Percentiles rank a stretch among this genome's conserved stretches.
Conservation (phyloP, 257 asterid species). For the Nicotiana tomentosiformis region DNA sequence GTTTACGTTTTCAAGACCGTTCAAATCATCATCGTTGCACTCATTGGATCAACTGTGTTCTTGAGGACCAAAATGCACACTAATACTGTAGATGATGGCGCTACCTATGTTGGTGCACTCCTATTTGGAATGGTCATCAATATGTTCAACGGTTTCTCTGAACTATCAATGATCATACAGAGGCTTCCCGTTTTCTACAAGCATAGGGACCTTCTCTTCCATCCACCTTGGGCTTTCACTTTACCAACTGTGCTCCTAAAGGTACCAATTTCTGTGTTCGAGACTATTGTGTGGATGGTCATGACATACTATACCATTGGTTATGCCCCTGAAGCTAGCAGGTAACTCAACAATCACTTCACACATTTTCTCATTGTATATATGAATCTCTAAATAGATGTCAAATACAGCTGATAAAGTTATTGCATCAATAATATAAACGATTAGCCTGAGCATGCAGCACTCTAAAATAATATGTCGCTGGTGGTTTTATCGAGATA, state of each 20-base stretch:
- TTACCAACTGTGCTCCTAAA: constrained; percentile 52
- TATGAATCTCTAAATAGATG: background rate
- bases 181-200: constrained; percentile 73
- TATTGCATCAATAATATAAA: background rate
- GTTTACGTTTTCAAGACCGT: constrained; percentile 59
- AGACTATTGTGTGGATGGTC: constrained; percentile 47
- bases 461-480: background rate
- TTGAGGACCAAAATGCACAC: constrained; percentile 46
- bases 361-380: background rate
- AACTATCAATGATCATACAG: constrained; percentile 46
- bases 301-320: constrained; percentile 58
- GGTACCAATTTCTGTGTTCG: constrained; percentile 55
- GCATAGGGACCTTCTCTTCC: constrained; percentile 61
- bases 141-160: constrained; percentile 66
- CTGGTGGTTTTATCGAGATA: background rate
- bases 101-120: constrained; percentile 49
- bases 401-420: background rate
- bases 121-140: constrained; percentile 49
- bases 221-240: constrained; percentile 72
- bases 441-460: background rate
- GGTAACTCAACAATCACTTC: constrained; percentile 24
- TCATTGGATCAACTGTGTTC: constrained; percentile 60
- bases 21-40: constrained; percentile 52
- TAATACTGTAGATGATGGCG: constrained; percentile 38
- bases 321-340: constrained; percentile 71